Base-by-base conservation (phyloP, 345 rosid genomes). In the Euphorbia lathyris region DNA sequence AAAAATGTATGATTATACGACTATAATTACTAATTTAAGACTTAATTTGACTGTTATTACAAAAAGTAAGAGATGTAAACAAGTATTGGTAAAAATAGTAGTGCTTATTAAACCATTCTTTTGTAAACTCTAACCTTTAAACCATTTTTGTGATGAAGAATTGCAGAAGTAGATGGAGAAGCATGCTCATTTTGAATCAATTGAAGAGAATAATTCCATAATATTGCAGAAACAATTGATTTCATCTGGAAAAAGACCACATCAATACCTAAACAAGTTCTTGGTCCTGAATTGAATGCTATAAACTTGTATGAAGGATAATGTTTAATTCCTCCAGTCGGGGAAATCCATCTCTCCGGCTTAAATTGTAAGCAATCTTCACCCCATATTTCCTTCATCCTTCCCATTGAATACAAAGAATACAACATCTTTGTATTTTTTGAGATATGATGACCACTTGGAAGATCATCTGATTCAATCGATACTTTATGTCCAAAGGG, bases 401-500 rank as follows among this genome's bases (percentile, higher is more conserved):
- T 86, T 45, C 92, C 97, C 91, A 89, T 87, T 9, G 91, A 88
- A 36, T 91, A 86, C 0, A 88, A 83, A 29, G 83, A 81, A 32
- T 87, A 87, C 20, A 91, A 76, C 2, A 89, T 86, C 51, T 86
- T 83, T 63, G 82, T 87, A 23, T 91, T 88, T 27, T 58, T 82
- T 14, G 51, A 13, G 0, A 91, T 86, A 1, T 7, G 65, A 38
- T 93, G 88, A 16, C 97, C 97, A 36, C 86, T 86, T 0, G 95
- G 95, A 38, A 91, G 57, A 60, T 81, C 68, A 70, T 91, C 90
- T 62, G 76, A 72, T 64, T 63, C 66, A 3, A 69, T 62, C 20
- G 92, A 87, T 36, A 84, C 86, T 66, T 88, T 91, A 8, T 88
- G 86, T 71, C 86, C 86, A 86, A 91, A 84, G 26, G 91, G 84